Evolutionary conservation across 441 rosid species (phyloP), one percentile per base, ranked within the genome.

Genomic region (Omphalea diandra): DNA sequence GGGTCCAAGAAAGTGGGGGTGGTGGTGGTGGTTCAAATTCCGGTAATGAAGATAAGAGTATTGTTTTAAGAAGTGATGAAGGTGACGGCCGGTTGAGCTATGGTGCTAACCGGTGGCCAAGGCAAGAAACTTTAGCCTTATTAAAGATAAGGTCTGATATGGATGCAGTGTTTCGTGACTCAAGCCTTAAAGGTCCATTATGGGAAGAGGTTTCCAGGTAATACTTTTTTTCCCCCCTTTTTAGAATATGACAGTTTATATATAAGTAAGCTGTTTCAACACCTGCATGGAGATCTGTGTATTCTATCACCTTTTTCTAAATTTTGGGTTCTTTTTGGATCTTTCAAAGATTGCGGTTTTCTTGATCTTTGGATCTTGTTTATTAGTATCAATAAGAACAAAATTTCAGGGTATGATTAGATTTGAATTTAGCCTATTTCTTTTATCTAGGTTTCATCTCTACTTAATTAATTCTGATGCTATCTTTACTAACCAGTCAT

Each of bases 191-290:
- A 80, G 92, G 90, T 74, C 95, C 97, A 46, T 78, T 95, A 17
- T 95, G 99, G 99, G 99, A 92, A 63, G 87, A 92, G 63, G 88
- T 95, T 71, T 89, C 97, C 80, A 90, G 91, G 96, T 92, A 64
- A 75, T 65, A n/a, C 3, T 38, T 17, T 38, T 11, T 26, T 50
- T 53, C 26, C 2, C 2, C 10, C 26, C 9, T 38, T 26, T 41
- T 22, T 11, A 3, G n/a, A 41, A 18, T 52, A 55, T 38, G 3
- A 12, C 24, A 36, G 4, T 31, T 46, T 10, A 18, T 52, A n/a
- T 31, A 1, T 24, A 47, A 47, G 22, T 7, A 57, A 41, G 40
- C 24, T 59, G 58, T 58, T 47, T 68, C 38, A 40, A 35, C 14
- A 63, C 29, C 18, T 44, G 65, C 69, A 36, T 57, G 58, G 69